A percentile compares a stretch with the other conserved stretches of the same genome.
These are phyloP conservation scores for Cutaneotrichosporon sp. DNA, from an alignment of 1,284 basidiomycete species.

Conservation along the genomic window DNA sequence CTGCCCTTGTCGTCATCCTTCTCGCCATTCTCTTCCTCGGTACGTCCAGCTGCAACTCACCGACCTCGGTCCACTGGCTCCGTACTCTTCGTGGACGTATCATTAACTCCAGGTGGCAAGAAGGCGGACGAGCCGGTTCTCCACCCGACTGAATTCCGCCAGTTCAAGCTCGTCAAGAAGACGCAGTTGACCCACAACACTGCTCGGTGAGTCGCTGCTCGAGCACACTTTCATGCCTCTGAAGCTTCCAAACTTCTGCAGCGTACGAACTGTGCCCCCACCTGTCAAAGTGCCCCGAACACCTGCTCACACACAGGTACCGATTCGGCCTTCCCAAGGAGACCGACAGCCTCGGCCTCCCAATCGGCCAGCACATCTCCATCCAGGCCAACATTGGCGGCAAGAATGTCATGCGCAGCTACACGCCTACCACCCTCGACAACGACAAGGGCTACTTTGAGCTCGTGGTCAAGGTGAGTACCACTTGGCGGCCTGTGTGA, in stretches of 20 bases:
- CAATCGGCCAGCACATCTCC: conserved; percentile 95
- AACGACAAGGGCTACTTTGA: conserved; percentile 93
- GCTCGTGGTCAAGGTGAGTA: conserved; percentile 85
- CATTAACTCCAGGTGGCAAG: conserved; percentile 8
- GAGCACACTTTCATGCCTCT: conserved; percentile 15
- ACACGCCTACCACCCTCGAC: conserved; percentile 92
- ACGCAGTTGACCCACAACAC: conserved; percentile 90
- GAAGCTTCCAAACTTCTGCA: too few species aligned
- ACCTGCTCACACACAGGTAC: conserved; percentile 62
- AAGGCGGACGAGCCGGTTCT: conserved; percentile 32
- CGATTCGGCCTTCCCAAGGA: conserved; percentile 77
- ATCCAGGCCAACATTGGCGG: conserved; percentile 87
- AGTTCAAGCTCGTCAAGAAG: conserved; percentile 79
- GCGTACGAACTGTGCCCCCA: neutral
- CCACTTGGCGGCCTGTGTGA: neutral
- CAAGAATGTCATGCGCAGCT: conserved; percentile 85
- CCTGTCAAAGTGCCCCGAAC: neutral
- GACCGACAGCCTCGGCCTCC: conserved; percentile 83
- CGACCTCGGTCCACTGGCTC: neutral
- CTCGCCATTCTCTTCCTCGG: conserved; percentile 25
- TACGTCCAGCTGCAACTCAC: neutral
- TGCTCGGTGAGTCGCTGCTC: conserved; percentile 65
- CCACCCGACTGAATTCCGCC: conserved; percentile 63
- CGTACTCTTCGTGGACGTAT: neutral
- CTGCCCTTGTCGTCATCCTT: conserved; percentile 23